phyloP scores from a whole-genome alignment of 2,329 filamentous ascomycete genomes.

The Coccinonectria pachysandricola region DNA sequence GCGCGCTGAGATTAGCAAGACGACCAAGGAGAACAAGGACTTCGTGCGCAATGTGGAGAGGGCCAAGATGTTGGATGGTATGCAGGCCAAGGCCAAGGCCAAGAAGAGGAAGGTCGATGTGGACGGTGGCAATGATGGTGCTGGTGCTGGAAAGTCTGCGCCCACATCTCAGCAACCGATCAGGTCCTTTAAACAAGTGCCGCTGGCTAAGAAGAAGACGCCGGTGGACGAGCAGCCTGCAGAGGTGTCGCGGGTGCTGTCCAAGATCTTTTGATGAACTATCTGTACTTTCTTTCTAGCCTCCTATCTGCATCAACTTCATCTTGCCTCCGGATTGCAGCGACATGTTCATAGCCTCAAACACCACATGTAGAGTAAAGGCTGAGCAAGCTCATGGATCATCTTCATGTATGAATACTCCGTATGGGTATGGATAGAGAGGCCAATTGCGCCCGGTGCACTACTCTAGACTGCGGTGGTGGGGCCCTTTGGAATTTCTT shows the following conservation, averaged over 20 bases:
- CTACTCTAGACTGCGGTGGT: too few species aligned
- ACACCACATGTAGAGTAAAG: neutral
- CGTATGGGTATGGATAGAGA: too few species aligned
- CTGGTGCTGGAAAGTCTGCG: too few species aligned
- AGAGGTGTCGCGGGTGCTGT: constrained; percentile 48
- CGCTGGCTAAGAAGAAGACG: constrained; percentile 41
- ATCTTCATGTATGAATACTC: too few species aligned
- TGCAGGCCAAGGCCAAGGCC: constrained; percentile 46
- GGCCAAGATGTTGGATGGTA: constrained; percentile 68
- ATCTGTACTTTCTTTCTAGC: constrained; percentile 2
- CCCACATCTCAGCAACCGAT: constrained; percentile 12
- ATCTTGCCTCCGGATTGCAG: too few species aligned
- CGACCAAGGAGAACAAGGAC: constrained; percentile 68
- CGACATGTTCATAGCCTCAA: too few species aligned
- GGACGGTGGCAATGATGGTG: constrained; percentile 12
- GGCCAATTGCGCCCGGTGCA: too few species aligned
- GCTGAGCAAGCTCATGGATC: too few species aligned
- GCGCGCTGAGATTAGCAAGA: constrained; percentile 66
- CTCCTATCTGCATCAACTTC: constrained; percentile 1
- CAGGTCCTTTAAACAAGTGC: constrained; percentile 56
- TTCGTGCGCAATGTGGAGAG: constrained; percentile 72
- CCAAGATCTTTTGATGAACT: constrained; percentile 48
- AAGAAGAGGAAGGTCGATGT: constrained; percentile 27
- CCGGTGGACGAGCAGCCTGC: constrained; percentile 38
- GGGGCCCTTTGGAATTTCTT: too few species aligned